A percentile compares a stretch with the other conserved stretches of the same genome.
phyloP scores from a whole-genome alignment of 768 basidiomycete species.

The Tulasnella sp. region DNA sequence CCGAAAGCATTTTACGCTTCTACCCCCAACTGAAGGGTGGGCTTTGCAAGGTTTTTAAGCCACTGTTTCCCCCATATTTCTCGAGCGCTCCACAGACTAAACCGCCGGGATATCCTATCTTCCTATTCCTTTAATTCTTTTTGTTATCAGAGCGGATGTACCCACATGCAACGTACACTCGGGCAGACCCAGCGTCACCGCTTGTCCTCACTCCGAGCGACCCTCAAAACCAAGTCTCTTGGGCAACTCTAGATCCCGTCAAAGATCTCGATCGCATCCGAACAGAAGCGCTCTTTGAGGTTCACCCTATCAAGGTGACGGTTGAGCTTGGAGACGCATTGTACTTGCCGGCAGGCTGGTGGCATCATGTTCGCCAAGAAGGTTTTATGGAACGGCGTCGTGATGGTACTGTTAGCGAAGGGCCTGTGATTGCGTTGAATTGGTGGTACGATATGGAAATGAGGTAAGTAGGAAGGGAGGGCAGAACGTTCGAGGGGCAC shows the following conservation, averaged over 20 bases:
- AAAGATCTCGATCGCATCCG: slow-evolving; percentile 31
- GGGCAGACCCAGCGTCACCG: slow-evolving; percentile 31
- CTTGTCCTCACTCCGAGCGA: slow-evolving; percentile 24
- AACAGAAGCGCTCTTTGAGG: slow-evolving; percentile 34
- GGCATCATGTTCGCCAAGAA: slow-evolving; percentile 79
- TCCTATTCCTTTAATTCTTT: slow-evolving; percentile 9
- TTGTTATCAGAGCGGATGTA: slow-evolving; percentile 49
- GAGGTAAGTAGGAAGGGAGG: slow-evolving; percentile 35
- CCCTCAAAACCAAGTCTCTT: slow-evolving; percentile 46
- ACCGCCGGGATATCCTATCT: not conserved
- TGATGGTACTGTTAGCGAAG: slow-evolving; percentile 34
- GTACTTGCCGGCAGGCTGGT: slow-evolving; percentile 91
- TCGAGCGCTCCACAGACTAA: not conserved
- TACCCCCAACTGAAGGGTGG: slow-evolving; percentile 86
- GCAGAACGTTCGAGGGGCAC: not conserved
- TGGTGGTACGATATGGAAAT: slow-evolving; percentile 88
- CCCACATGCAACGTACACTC: slow-evolving; percentile 59
- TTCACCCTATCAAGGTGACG: slow-evolving; percentile 59
- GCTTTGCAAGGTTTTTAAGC: slow-evolving; percentile 56
- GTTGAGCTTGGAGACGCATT: slow-evolving; percentile 67
- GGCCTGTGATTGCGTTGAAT: slow-evolving; percentile 54
- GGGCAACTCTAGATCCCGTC: slow-evolving; percentile 73
- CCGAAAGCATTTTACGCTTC: slow-evolving; percentile 72
- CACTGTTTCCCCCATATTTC: not conserved
- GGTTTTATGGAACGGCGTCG: slow-evolving; percentile 25